Evolutionary conservation across 1,139 yeast genomes (phyloP), one percentile per base, ranked within the genome.

Genomic region (Taphrina communis): DNA sequence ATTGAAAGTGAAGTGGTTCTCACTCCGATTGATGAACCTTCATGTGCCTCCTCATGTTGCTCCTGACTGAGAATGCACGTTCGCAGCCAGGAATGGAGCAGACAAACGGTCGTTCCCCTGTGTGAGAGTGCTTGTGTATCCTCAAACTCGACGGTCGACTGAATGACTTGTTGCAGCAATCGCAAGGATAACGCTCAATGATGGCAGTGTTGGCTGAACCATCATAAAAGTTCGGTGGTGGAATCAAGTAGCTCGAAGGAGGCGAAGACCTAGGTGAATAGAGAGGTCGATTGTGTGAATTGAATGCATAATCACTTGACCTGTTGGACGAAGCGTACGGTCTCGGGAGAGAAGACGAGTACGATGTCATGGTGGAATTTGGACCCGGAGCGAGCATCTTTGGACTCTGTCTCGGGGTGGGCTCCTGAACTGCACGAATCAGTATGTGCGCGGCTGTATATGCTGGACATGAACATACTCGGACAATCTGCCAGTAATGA

Each of bases 61-160:
- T 87, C 71, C 90, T 85, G 19, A 91, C 97, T 41, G 87, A 84
- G 77, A 91, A 91, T n/a, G 82, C 75, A 72, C 88, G 85, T 0
- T 87, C 88, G 78, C 97, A 91, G 36, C 83, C 84, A 0, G 79
- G 80, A 83, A 87, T 85, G 11, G 84, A 84, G 76, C 97, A 91
- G 71, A 79, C 80, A 78, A 84, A 89, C 36, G 94, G 90, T 77
- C 89, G 89, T 75, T 89, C 94, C 5, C 97, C 97, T 0, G 97
- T 90, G 76, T 91, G 97, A 1, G 91, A 87, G 76, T 89, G 88
- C 78, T 85, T 83, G 78, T 91, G 97, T 3, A 94, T 90, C 74
- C 86, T 88, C 70, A 90, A 80, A 1, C 94, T 88, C 11, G 91
- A 86, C 1, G 97, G 96, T 70, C 97, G 82, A 67, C 89, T 87